Evolutionary conservation across 2,329 filamentous ascomycete species (phyloP).

Genomic region (Sarocladium oryzae): DNA sequence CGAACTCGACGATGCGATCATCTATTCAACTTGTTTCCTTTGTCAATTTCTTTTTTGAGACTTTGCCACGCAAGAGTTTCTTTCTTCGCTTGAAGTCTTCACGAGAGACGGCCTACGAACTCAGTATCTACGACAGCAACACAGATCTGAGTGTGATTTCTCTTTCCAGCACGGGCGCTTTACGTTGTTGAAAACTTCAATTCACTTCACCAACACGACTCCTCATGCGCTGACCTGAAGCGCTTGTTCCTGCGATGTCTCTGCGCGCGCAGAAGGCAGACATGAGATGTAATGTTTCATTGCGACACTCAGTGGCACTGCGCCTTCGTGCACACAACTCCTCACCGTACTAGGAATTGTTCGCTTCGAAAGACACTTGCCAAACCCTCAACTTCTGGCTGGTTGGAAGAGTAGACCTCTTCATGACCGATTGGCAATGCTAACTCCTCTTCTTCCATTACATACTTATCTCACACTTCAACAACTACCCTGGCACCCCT

Average conservation of each 20-base stretch:
- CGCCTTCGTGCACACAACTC: background rate
- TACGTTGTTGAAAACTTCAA: background rate
- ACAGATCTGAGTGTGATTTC: background rate
- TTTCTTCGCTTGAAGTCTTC: background rate
- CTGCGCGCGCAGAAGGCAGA: background rate
- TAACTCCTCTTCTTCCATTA: constrained; percentile 3
- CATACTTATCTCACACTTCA: constrained; percentile 6
- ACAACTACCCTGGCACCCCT: background rate
- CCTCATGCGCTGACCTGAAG: background rate
- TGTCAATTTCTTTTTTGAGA: constrained; percentile 1
- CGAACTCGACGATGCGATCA: constrained; percentile 10
- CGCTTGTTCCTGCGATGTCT: background rate
- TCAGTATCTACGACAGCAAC: constrained; percentile 1
- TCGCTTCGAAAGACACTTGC: too few relatives aligned
- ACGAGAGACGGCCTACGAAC: background rate
- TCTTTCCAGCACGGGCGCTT: background rate
- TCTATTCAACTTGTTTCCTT: constrained; percentile 7
- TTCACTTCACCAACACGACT: background rate
- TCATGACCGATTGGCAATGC: background rate
- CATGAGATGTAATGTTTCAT: constrained; percentile 4
- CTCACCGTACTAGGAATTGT: too few relatives aligned
- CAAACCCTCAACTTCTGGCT: background rate
- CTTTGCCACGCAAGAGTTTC: constrained; percentile 3
- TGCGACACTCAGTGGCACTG: background rate
- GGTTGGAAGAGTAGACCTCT: background rate